Evolutionary conservation across 768 basidiomycete species (phyloP).

Genomic region (Auriscalpium microsporum): DNA sequence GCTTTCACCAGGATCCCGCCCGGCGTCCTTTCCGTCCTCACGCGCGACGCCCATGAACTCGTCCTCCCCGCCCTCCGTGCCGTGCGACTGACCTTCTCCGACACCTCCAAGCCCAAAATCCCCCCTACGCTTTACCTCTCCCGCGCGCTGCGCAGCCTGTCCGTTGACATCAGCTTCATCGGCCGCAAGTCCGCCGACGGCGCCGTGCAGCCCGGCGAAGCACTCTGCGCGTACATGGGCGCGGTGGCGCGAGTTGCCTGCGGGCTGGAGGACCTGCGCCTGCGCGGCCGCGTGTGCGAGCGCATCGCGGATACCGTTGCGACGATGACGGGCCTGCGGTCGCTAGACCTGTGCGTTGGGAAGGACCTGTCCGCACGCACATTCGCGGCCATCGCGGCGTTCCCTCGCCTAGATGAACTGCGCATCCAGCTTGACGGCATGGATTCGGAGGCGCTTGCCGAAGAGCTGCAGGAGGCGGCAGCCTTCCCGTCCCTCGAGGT

Average conservation of each 20-base stretch:
- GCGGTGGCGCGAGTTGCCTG: slow-evolving; percentile 8
- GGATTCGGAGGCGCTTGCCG: slow-evolving; percentile 3
- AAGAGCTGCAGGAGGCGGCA: background rate
- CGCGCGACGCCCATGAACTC: background rate
- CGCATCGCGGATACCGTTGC: slow-evolving; percentile 8
- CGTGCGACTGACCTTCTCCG: slow-evolving; percentile 5
- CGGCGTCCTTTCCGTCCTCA: background rate
- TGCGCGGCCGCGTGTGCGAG: slow-evolving; percentile 13
- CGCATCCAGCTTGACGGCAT: slow-evolving; percentile 12
- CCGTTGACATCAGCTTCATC: slow-evolving; percentile 12
- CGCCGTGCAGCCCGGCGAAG: background rate
- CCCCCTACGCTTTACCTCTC: slow-evolving; percentile 12
- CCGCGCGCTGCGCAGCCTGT: slow-evolving; percentile 1
- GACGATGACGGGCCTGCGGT: slow-evolving; percentile 9
- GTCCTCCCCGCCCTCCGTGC: slow-evolving; percentile 10
- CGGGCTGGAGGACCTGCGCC: slow-evolving; percentile 6
- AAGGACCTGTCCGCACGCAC: slow-evolving; percentile 13
- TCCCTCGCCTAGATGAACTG: slow-evolving; percentile 11
- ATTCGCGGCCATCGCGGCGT: slow-evolving; percentile 8
- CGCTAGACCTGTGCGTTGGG: slow-evolving; percentile 10
- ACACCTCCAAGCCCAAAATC: slow-evolving; percentile 1
- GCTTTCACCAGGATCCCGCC: background rate
- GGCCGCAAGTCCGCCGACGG: background rate
- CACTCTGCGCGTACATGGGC: slow-evolving; percentile 8
- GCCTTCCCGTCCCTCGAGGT: slow-evolving; percentile 11